phyloP scores from a whole-genome alignment of 169 alveolate genomes.

The Cryptosporidium baileyi region DNA sequence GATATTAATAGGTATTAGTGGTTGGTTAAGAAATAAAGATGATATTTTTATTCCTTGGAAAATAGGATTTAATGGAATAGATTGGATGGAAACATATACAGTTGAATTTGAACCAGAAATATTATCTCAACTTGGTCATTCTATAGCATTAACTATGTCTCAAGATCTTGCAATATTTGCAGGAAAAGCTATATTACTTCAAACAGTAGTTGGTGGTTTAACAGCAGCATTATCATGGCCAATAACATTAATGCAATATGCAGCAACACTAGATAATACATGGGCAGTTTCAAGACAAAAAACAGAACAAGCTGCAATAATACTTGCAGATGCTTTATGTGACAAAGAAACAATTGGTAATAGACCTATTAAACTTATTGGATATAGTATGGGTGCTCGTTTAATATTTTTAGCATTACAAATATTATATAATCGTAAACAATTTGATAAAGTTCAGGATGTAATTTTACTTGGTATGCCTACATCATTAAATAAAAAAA shows the following conservation, averaged over 20 bases:
- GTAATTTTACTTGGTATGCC: constrained; percentile 89
- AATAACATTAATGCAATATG: constrained; percentile 83
- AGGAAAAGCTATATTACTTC: constrained; percentile 64
- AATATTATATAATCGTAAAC: constrained; percentile 78
- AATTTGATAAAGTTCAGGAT: constrained; percentile 81
- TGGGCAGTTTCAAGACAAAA: constrained; percentile 86
- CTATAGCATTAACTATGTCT: constrained; percentile 56
- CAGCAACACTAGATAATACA: constrained; percentile 86
- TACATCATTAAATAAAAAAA: constrained; percentile 80
- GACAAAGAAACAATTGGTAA: constrained; percentile 80
- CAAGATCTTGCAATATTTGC: constrained; percentile 70
- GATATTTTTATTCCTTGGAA: constrained; percentile 55
- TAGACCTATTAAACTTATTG: constrained; percentile 89
- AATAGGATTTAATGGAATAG: constrained; percentile 52
- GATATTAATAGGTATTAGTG: constrained; percentile 49
- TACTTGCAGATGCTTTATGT: constrained; percentile 86
- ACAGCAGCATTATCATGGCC: constrained; percentile 83
- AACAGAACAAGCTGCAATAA: constrained; percentile 87
- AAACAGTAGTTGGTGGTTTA: constrained; percentile 61
- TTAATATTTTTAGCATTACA: constrained; percentile 85
- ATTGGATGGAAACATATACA: constrained; percentile 59
- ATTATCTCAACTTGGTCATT: constrained; percentile 30
- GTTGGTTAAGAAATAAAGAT: constrained; percentile 43
- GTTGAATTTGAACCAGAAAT: constrained; percentile 66
- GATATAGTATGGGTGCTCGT: constrained; percentile 91